Conservation (phyloP, 2,329 filamentous ascomycete species). For the Diatrype stigma region DNA sequence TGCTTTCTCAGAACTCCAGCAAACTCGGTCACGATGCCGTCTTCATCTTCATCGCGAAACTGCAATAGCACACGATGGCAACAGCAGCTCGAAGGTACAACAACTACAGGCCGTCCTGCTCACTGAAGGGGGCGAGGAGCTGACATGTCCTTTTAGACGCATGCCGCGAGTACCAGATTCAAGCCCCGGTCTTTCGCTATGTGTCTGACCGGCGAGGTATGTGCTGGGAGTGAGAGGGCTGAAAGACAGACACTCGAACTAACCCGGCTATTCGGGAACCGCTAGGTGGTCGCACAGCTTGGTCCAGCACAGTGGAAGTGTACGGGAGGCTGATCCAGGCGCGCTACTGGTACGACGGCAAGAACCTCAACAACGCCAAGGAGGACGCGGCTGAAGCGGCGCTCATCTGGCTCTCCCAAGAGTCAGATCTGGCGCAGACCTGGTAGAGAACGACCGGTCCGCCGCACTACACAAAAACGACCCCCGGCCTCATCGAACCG, state of each 20-base stretch:
- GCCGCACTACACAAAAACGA: slow-evolving; percentile 3
- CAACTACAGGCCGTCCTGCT: slow-evolving; percentile 7
- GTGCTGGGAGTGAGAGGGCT: slow-evolving; percentile 10
- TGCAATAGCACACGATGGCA: slow-evolving; percentile 43
- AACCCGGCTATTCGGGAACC: slow-evolving; percentile 1
- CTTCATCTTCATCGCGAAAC: slow-evolving; percentile 12
- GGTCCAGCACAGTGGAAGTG: slow-evolving; percentile 78
- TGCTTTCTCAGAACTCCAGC: background rate
- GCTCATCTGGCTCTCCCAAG: slow-evolving; percentile 49
- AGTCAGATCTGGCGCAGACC: slow-evolving; percentile 28
- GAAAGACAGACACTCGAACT: background rate
- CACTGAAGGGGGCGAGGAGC: background rate
- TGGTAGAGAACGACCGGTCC: slow-evolving; percentile 14
- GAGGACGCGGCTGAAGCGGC: slow-evolving; percentile 90
- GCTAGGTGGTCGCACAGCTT: slow-evolving; percentile 81
- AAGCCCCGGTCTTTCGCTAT: slow-evolving; percentile 61
- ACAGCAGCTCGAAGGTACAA: slow-evolving; percentile 52
- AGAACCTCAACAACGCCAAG: slow-evolving; percentile 80
- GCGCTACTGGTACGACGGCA: slow-evolving; percentile 87
- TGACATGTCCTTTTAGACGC: slow-evolving; percentile 39
- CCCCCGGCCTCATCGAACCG: slow-evolving; percentile 1
- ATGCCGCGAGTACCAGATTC: slow-evolving; percentile 51
- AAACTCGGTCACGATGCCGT: slow-evolving; percentile 20
- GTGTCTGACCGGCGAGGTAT: slow-evolving; percentile 72
- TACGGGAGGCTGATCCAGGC: slow-evolving; percentile 62